Evolutionary conservation across 352 stramenopile genomes (phyloP), one percentile per base, ranked within the genome.

Genomic region (Heterotrichella gracilis): DNA sequence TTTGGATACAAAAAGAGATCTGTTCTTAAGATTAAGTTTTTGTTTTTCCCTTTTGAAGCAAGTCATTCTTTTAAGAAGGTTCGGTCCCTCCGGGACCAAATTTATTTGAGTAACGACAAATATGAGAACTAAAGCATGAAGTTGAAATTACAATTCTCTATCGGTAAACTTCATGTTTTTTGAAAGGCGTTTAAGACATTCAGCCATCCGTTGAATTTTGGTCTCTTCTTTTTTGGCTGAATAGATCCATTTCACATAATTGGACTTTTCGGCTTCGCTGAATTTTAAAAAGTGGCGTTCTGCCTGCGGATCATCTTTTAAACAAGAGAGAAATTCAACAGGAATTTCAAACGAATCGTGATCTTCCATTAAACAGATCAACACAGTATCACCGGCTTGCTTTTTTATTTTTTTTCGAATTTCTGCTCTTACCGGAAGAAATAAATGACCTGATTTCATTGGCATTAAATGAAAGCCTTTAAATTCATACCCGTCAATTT

Each of bases 401-500:
- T 53, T 53, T 53, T 53, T 53, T 53, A 53, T 53, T n/a, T 53
- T 53, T 53, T 53, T 53, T 53, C 32, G 9, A n/a, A 53, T 53
- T 53, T 53, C 32, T 9, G 32, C 32, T 53, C n/a, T 53, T n/a
- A 53, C 32, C 32, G 32, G 32, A 9, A 53, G 32, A n/a, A 53
- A 53, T 17, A 53, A n/a, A n/a, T n/a, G 32, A 17, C n/a, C n/a
- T 17, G 9, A 9, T 9, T n/a, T n/a, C 32, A 53, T 53, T 17
- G 32, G 32, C 32, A 53, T 53, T 53, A 53, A 53, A 53, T 53
- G 9, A n/a, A 17, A 53, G n/a, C n/a, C n/a, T 53, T 53, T 53
- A 53, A 53, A 17, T 53, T 53, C 32, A 53, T 17, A 53, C 9
- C 32, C 32, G n/a, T 53, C 32, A 17, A 53, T 53, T 9, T n/a